Base-by-base conservation (phyloP, 768 basidiomycete species). In the Multifurca ochricompacta region DNA sequence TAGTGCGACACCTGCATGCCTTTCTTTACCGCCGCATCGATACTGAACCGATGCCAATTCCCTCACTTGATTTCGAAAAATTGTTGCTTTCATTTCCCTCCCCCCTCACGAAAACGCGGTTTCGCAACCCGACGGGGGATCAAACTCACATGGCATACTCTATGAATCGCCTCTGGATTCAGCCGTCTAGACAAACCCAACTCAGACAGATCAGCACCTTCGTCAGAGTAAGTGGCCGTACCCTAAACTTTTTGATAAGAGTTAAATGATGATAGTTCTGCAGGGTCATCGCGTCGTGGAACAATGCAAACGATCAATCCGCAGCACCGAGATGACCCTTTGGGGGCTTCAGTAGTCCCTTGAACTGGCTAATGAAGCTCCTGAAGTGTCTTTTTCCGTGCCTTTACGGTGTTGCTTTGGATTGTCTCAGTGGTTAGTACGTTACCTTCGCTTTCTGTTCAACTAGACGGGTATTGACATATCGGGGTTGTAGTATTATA, bases 321-420 rank as follows among this genome's bases (percentile, higher is more conserved):
- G 8, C 16, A 54, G 36, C 48, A 52, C 52, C 13, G 49, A 56
- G 44, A 52, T 18, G 54, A 53, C 36, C n/a, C 6, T 16, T 43
- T 39, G 53, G 49, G 18, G 49, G 53, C 27, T 56, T 55, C 25
- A 45, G 50, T 4, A 31, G 35, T n/a, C 47, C 48, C 8, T 40
- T 66, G 52, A 54, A 66, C 21, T 52, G 73, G 16, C 48, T 80
- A 9, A 72, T 68, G 4, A 66, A 58, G 14, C 51, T 83, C 0
- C 67, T 88, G 9, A 57, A 69, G 10, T 69, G 69, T 28, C 59
- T 81, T 16, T 85, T 90, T 44, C 92, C 78, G 91, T 10, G 88
- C 87, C 6, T 69, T 95, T 59, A 83, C 82, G 42, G 78, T 82
- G 3, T 67, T 95, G 41, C 69, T 90, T 13, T 93, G 87, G 85